Evolutionary conservation across 805 yeast species (phyloP), one percentile per base, ranked within the genome.

Genomic region (Candida nitratophila): DNA sequence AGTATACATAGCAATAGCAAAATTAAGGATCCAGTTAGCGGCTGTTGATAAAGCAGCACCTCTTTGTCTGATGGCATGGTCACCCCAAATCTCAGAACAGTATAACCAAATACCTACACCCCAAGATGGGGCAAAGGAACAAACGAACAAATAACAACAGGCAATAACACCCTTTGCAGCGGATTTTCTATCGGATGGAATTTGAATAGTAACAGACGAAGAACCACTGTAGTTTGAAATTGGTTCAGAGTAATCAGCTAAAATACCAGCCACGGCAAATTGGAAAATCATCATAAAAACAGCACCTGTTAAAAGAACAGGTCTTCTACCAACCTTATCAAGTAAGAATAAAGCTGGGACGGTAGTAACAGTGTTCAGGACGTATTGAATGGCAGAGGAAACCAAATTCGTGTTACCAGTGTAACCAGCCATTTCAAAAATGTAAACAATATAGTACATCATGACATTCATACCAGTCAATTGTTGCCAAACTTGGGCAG

Each of bases 321-420:
- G 73, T 64, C 90, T 76, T 73, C 93, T 79, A 56, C 90, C 91
- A 32, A 81, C 59, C 49, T 65, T 68, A 61, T 82, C 86, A 57
- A 83, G 66, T 46, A 76, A 63, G 56, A 70, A 68, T 49, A 83
- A 69, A 0, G 87, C 80, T 15, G 81, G 78, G 29, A 74, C 51
- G 11, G 85, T 78, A 54, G 70, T 71, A 33, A 65, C 73, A 40
- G 71, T 64, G 58, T 76, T 76, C 50, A 76, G 54, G 33, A 74
- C 75, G 54, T 78, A 78, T 58, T 76, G 81, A 50, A 78, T 70
- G 19, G 79, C 71, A 40, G 79, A 71, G 12, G 82, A 65, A 42
- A 76, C 68, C 52, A 74, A 65, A 52, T 63, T 68, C 22, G 76
- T 63, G 52, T 71, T 64, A 43, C 77, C 76, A 9, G 49, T 42